These are phyloP conservation scores for Erythrobasidium hasegawianum DNA, from an alignment of 1,284 basidiomycete species.

Conservation along the genomic window DNA sequence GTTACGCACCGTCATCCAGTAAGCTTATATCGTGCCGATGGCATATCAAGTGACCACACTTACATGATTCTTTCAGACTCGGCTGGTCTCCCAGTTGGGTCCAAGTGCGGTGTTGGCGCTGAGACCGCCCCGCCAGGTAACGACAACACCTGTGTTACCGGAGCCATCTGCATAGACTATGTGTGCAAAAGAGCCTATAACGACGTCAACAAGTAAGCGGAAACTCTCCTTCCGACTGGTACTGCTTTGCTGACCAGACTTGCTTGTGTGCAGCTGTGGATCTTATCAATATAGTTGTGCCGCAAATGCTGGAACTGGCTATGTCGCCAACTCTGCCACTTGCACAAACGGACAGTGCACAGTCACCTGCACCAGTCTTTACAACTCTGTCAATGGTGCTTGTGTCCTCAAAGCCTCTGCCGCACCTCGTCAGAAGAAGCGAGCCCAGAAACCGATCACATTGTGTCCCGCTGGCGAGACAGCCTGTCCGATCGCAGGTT, in stretches of 20 bases:
- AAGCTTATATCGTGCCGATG: background rate
- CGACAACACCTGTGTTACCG: background rate
- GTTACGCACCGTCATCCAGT: background rate
- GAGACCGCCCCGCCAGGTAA: background rate
- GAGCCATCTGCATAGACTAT: background rate
- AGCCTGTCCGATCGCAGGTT: constrained; percentile 43
- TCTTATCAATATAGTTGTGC: background rate
- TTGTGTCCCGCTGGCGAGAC: constrained; percentile 40
- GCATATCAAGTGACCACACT: too few relatives aligned
- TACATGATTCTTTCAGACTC: background rate
- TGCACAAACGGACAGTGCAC: background rate
- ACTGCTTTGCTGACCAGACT: too few relatives aligned
- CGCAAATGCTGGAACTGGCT: background rate
- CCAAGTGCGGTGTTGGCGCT: background rate
- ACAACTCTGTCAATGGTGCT: constrained; percentile 2
- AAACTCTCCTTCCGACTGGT: too few relatives aligned
- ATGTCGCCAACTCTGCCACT: constrained; percentile 8
- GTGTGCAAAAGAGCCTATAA: too few relatives aligned
- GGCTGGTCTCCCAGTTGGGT: background rate
- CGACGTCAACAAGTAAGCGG: too few relatives aligned
- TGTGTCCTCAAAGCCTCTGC: constrained; percentile 14
- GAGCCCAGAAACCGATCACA: constrained; percentile 16
- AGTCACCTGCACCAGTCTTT: background rate
- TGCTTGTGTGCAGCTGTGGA: background rate
- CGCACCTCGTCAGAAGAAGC: constrained; percentile 27